Conservation (phyloP, 306 rosid genomes). For the Sphenostylis stenocarpa region DNA sequence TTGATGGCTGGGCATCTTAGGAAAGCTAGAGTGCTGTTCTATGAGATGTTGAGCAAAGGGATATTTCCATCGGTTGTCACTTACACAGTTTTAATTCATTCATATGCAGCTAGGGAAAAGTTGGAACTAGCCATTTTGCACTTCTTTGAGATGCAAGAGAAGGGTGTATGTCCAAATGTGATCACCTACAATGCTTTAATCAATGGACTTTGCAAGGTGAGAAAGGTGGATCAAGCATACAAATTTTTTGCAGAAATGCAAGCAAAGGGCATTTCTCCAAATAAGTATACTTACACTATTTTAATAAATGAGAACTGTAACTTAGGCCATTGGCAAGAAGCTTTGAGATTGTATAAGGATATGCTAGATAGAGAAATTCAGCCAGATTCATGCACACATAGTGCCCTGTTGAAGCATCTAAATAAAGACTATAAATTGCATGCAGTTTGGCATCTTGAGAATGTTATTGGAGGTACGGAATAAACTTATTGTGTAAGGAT, state of each 20-base stretch:
- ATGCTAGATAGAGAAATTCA: conserved; percentile 72
- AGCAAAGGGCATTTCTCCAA: conserved; percentile 62
- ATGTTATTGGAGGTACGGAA: conserved; percentile 38
- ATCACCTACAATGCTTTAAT: conserved; percentile 81
- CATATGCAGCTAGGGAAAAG: conserved; percentile 59
- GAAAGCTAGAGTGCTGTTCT: conserved; percentile 60
- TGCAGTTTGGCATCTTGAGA: conserved; percentile 52
- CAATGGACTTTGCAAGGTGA: conserved; percentile 68
- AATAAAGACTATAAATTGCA: conserved; percentile 51
- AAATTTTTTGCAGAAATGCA: conserved; percentile 59
- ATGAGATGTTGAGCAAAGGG: conserved; percentile 65
- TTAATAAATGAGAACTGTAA: conserved; percentile 71
- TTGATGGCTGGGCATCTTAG: conserved; percentile 52
- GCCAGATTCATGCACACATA: conserved; percentile 74
- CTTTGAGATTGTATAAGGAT: conserved; percentile 64
- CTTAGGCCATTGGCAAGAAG: conserved; percentile 66
- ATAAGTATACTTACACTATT: conserved; percentile 83
- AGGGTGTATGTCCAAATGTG: conserved; percentile 67
- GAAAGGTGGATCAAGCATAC: conserved; percentile 61
- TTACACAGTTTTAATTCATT: conserved; percentile 72
- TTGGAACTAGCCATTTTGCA: conserved; percentile 58
- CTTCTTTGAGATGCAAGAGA: conserved; percentile 68
- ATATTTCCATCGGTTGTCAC: conserved; percentile 76
- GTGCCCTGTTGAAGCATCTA: conserved; percentile 63
- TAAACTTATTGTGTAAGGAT: conserved; percentile 39